Evolutionary conservation across 768 basidiomycete genomes (phyloP).

Genomic region (Suillus variegatus): DNA sequence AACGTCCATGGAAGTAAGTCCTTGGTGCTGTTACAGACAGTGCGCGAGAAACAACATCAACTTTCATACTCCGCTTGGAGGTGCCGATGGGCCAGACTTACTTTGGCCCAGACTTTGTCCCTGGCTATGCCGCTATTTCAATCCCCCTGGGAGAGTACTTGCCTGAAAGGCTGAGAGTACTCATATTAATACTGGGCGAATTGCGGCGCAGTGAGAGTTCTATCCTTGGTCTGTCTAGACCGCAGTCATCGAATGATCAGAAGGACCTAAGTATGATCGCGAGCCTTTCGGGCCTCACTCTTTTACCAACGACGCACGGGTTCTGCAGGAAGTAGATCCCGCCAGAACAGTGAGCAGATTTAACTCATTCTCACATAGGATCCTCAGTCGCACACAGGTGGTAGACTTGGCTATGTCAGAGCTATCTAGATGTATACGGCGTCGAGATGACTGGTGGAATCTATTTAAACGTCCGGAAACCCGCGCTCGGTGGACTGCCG

Average conservation of each 20-base stretch:
- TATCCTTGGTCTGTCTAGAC: neutral
- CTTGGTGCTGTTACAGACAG: too few relatives aligned
- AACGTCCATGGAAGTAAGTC: too few relatives aligned
- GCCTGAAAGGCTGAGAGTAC: neutral
- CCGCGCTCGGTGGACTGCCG: slow-evolving; percentile 34
- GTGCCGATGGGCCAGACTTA: too few relatives aligned
- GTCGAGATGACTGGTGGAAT: slow-evolving; percentile 44
- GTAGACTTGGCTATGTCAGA: slow-evolving; percentile 51
- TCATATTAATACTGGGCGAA: neutral
- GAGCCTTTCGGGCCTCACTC: slow-evolving; percentile 48
- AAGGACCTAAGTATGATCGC: neutral
- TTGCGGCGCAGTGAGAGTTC: neutral
- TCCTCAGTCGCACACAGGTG: slow-evolving; percentile 33
- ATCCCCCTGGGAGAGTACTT: too few relatives aligned
- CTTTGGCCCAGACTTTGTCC: too few relatives aligned
- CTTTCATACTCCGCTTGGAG: too few relatives aligned
- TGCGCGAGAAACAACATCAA: too few relatives aligned
- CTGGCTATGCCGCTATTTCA: too few relatives aligned
- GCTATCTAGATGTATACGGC: slow-evolving; percentile 45
- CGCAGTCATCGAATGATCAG: slow-evolving; percentile 4
- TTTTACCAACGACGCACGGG: slow-evolving; percentile 46
- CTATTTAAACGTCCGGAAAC: slow-evolving; percentile 24
- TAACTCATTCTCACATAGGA: neutral
- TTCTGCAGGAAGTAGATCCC: slow-evolving; percentile 39
- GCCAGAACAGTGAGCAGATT: slow-evolving; percentile 45